These are phyloP conservation scores for Elongisporangium anandrum DNA, from an alignment of 352 stramenopile species.

Conservation along the genomic window DNA sequence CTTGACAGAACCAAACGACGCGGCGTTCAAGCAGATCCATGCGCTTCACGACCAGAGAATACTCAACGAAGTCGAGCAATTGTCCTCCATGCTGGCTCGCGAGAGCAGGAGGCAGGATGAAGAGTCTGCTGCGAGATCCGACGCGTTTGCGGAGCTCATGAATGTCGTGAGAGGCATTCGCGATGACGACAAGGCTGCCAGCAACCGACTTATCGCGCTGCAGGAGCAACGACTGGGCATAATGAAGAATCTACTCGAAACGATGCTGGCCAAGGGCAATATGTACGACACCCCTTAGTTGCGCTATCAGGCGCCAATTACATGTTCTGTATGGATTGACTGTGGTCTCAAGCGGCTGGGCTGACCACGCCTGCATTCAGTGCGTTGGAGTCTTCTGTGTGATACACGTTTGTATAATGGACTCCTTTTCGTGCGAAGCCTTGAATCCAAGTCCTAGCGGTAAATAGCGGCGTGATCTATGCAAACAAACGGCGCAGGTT, in stretches of 20 bases:
- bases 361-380: background rate
- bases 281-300: background rate
- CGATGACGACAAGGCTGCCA: background rate
- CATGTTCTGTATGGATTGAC: background rate
- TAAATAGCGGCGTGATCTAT: slow-evolving; percentile 7
- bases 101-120: background rate
- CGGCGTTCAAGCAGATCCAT: background rate
- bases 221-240: background rate
- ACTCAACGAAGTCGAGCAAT: background rate
- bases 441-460: background rate
- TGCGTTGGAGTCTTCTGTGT: background rate
- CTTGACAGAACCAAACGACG: background rate
- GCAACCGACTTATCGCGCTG: background rate
- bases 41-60: background rate
- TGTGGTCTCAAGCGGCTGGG: too few relatives aligned
- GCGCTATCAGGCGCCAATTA: background rate
- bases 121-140: background rate
- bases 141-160: background rate
- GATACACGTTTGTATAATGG: slow-evolving; percentile 1
- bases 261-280: background rate
- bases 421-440: background rate
- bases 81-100: background rate
- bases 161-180: background rate
- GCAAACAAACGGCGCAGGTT: slow-evolving; percentile 52
- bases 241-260: background rate